These are phyloP conservation scores for Decorospora gaudefroyi DNA, from an alignment of 2,329 filamentous ascomycete genomes.

Conservation along the genomic window DNA sequence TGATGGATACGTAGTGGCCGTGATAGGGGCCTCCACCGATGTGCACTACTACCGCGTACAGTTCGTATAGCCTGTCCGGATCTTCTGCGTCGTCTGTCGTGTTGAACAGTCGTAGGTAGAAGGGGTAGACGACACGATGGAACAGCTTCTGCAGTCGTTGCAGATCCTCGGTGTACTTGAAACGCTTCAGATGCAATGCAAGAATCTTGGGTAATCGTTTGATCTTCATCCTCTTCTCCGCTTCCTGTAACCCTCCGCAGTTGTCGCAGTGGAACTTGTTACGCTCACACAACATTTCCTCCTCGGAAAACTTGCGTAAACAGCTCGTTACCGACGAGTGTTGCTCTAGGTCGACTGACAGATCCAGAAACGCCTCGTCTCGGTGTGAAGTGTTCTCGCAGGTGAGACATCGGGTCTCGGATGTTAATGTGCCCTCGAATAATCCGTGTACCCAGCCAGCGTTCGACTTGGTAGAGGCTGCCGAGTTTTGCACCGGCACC, in stretches of 20 bases:
- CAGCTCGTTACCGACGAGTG: constrained; percentile 97
- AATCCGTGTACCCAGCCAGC: constrained; percentile 91
- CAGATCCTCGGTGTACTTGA: constrained; percentile 97
- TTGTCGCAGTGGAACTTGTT: constrained; percentile 99
- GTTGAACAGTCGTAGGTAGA: constrained; percentile 94
- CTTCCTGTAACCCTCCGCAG: constrained; percentile 93
- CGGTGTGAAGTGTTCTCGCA: constrained; percentile 95
- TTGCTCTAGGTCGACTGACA: constrained; percentile 94
- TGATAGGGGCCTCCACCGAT: constrained; percentile 97
- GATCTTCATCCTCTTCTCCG: constrained; percentile 99
- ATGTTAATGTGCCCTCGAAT: constrained; percentile 92
- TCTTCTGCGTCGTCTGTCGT: constrained; percentile 95
- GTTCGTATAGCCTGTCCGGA: constrained; percentile 89
- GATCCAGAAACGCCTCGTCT: constrained; percentile 92
- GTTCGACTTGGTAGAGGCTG: constrained; percentile 35
- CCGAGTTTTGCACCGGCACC: constrained; percentile 26
- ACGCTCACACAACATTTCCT: constrained; percentile 94
- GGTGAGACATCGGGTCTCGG: constrained; percentile 93
- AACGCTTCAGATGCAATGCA: constrained; percentile 90
- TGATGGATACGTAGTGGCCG: constrained; percentile 95
- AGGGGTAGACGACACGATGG: constrained; percentile 94
- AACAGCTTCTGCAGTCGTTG: constrained; percentile 94
- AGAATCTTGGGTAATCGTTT: constrained; percentile 90
- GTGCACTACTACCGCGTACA: constrained; percentile 96
- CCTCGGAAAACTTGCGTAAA: constrained; percentile 91